Evolutionary conservation across 2,329 filamentous ascomycete species (phyloP).

Genomic region (Fusarium sterilihyphosum): DNA sequence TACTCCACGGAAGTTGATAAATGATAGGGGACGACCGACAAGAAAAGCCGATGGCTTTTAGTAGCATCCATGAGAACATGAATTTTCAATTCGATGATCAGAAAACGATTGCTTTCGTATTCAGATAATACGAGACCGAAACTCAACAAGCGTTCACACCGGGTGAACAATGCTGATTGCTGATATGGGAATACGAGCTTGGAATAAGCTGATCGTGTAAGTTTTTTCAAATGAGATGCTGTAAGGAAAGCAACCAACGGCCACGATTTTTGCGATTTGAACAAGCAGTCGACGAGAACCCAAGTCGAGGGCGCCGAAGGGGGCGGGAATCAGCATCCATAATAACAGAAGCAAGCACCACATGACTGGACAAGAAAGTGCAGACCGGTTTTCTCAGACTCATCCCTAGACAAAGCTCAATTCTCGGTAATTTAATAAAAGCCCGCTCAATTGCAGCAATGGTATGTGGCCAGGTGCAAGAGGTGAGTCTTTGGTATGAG

Average conservation of each 20-base stretch:
- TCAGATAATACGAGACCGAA: neutral
- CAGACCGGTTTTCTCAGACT: neutral
- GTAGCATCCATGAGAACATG: neutral
- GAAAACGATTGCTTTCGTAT: neutral
- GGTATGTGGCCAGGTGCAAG: slow-evolving; percentile 22
- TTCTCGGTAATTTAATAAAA: neutral
- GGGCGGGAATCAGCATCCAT: neutral
- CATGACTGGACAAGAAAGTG: neutral
- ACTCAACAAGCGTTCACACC: neutral
- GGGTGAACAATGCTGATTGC: slow-evolving; percentile 13
- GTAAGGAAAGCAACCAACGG: neutral
- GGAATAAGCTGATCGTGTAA: neutral
- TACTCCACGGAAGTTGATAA: neutral
- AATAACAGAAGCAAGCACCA: neutral
- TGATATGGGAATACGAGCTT: neutral
- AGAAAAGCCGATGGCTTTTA: neutral
- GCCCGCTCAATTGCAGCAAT: neutral
- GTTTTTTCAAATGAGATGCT: neutral
- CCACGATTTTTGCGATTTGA: too few species aligned
- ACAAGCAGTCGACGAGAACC: slow-evolving; percentile 16
- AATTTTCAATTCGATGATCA: neutral
- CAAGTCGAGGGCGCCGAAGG: neutral
- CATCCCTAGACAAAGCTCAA: slow-evolving; percentile 23
- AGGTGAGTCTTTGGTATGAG: slow-evolving; percentile 31
- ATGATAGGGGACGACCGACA: neutral